Percentiles rank a stretch among this genome's conserved stretches.
These are phyloP conservation scores for Raffaelea ambrosiae DNA, from an alignment of 2,329 filamentous ascomycete genomes.

Conservation along the genomic window DNA sequence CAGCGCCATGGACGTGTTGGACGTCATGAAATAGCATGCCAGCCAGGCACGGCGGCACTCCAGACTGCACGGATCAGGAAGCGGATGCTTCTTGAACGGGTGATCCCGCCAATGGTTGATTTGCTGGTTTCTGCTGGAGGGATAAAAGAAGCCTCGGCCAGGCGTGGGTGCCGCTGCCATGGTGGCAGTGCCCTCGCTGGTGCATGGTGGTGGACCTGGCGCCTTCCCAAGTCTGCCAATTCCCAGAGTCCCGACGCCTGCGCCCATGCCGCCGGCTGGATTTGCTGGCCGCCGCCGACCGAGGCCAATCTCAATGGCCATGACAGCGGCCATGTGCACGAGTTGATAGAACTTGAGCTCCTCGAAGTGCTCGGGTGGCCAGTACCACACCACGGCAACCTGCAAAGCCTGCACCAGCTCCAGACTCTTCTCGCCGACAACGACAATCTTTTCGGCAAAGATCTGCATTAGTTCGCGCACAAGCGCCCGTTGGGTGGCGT, in stretches of 20 bases:
- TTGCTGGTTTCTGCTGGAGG: too few species aligned
- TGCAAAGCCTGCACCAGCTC: conserved; percentile 76
- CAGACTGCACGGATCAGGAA: conserved; percentile 43
- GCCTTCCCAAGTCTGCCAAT: too few species aligned
- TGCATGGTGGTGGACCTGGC: neutral
- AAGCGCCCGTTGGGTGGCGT: conserved; percentile 50
- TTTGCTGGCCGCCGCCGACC: conserved; percentile 33
- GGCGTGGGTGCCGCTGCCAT: neutral
- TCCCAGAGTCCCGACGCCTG: too few species aligned
- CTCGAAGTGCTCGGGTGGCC: conserved; percentile 72
- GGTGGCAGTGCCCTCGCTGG: neutral
- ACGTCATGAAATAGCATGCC: conserved; percentile 49
- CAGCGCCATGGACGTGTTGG: conserved; percentile 53
- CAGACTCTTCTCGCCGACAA: conserved; percentile 70
- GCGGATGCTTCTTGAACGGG: conserved; percentile 30
- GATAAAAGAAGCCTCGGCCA: too few species aligned
- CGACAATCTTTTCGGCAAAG: conserved; percentile 65
- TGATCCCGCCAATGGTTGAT: conserved; percentile 30
- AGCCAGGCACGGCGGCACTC: conserved; percentile 52
- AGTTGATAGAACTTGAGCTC: conserved; percentile 87
- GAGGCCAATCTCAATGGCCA: conserved; percentile 78
- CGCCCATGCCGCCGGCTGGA: neutral
- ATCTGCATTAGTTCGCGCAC: conserved; percentile 62
- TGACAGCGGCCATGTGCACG: conserved; percentile 69
- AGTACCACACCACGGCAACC: conserved; percentile 74